A percentile compares a stretch with the other conserved stretches of the same genome.
phyloP scores from a whole-genome alignment of 2,329 filamentous ascomycete genomes.

The Fusarium transvaalense region DNA sequence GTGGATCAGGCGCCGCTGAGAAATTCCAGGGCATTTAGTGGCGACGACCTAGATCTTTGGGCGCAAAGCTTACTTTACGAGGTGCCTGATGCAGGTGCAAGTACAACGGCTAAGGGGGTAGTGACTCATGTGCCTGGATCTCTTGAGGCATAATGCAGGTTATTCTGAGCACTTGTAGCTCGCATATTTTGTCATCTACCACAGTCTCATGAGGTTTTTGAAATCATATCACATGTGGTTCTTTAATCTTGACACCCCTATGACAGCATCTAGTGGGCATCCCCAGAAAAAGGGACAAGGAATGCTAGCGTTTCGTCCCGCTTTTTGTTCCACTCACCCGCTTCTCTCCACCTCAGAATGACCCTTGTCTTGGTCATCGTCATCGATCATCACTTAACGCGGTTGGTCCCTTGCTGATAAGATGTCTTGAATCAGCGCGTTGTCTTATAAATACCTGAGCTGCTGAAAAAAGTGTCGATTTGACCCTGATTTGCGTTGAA shows the following conservation, averaged over 20 bases:
- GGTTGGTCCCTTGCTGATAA: slow-evolving; percentile 19
- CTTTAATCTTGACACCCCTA: slow-evolving; percentile 10
- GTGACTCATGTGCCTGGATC: slow-evolving; percentile 10
- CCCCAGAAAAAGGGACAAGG: slow-evolving; percentile 40
- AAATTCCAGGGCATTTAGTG: slow-evolving; percentile 41
- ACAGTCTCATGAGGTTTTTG: slow-evolving; percentile 8
- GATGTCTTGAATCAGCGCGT: slow-evolving; percentile 16
- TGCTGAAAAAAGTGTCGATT: neutral
- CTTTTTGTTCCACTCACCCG: slow-evolving; percentile 38
- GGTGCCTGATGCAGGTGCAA: slow-evolving; percentile 12
- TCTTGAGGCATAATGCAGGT: neutral
- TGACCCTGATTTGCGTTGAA: neutral
- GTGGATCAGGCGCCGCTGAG: slow-evolving; percentile 40
- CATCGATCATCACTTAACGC: slow-evolving; percentile 43
- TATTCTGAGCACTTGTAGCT: neutral
- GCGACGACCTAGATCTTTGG: slow-evolving; percentile 24
- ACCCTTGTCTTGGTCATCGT: slow-evolving; percentile 39
- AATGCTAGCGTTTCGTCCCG: slow-evolving; percentile 28
- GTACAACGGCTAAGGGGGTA: slow-evolving; percentile 15
- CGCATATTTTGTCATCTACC: slow-evolving; percentile 8
- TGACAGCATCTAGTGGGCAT: slow-evolving; percentile 39
- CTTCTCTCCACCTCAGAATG: slow-evolving; percentile 32
- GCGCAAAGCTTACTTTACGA: slow-evolving; percentile 23
- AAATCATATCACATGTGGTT: slow-evolving; percentile 27
- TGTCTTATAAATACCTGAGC: slow-evolving; percentile 11